Percentiles rank a stretch among this genome's conserved stretches.
Conservation (phyloP, 1,139 yeast genomes). For the Hyphopichia wangnamkhiaoensis region DNA sequence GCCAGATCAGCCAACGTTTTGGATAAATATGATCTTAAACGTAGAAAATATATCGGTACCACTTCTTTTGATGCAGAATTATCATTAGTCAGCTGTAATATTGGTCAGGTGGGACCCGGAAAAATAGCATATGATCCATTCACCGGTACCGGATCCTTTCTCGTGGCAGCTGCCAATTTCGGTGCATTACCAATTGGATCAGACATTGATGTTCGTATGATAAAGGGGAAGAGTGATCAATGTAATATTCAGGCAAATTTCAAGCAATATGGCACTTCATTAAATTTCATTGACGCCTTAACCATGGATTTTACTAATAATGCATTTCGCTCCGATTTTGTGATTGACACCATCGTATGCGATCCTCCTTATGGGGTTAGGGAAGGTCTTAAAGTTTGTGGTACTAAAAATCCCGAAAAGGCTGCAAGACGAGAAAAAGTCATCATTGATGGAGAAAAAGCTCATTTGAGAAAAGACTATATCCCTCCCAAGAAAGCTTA, state of each 20-base stretch:
- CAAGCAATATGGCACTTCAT: conserved; percentile 64
- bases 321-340: conserved; percentile 64
- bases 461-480: conserved; percentile 77
- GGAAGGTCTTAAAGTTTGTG: conserved; percentile 92
- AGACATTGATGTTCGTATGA: conserved; percentile 85
- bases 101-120: conserved; percentile 71
- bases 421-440: conserved; percentile 68
- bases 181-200: conserved; percentile 86
- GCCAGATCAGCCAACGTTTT: conserved; percentile 62
- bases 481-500: conserved; percentile 93
- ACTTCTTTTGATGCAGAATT: conserved; percentile 93
- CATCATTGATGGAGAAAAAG: conserved; percentile 74
- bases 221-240: conserved; percentile 65
- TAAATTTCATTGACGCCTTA: conserved; percentile 68
- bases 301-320: conserved; percentile 96
- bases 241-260: conserved; percentile 65
- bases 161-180: conserved; percentile 83
- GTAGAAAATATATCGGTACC: conserved; percentile 88
- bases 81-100: conserved; percentile 80
- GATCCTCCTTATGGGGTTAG: conserved; percentile 99
- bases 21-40: conserved; percentile 78
- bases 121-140: conserved; percentile 88
- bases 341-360: conserved; percentile 80
- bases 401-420: conserved; percentile 65
- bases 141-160: conserved; percentile 94